Conservation (phyloP, 768 basidiomycete genomes). For the Crucibulum laeve region DNA sequence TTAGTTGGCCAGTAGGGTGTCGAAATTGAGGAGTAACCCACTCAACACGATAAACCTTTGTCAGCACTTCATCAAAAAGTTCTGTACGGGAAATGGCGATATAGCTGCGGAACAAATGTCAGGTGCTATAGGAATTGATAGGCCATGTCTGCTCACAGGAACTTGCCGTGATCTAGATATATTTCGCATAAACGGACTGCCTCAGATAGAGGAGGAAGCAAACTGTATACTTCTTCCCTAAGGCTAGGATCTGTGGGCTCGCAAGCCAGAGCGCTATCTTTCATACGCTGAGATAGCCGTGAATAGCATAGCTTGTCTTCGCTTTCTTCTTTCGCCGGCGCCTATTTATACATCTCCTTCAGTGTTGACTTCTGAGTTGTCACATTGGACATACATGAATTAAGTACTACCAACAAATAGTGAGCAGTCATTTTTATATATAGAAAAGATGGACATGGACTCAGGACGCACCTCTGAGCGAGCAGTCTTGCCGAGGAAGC, state of each 20-base stretch:
- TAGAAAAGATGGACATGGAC: background rate
- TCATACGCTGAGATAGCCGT: slow-evolving; percentile 14
- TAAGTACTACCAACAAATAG: slow-evolving; percentile 39
- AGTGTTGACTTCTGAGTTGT: background rate
- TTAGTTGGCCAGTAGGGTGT: background rate
- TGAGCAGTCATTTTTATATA: slow-evolving; percentile 5
- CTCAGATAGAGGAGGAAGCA: slow-evolving; percentile 54
- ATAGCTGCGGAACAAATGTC: slow-evolving; percentile 36
- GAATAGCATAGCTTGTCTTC: background rate
- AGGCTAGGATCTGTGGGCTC: slow-evolving; percentile 28
- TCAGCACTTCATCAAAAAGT: slow-evolving; percentile 53
- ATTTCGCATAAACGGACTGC: slow-evolving; percentile 59
- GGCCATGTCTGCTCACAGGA: slow-evolving; percentile 36
- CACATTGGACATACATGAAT: slow-evolving; percentile 39
- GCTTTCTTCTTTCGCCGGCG: slow-evolving; percentile 13
- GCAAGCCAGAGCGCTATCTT: slow-evolving; percentile 28
- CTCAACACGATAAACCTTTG: slow-evolving; percentile 50
- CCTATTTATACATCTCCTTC: slow-evolving; percentile 13
- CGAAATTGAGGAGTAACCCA: slow-evolving; percentile 17
- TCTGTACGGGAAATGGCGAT: slow-evolving; percentile 47
- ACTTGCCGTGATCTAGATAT: slow-evolving; percentile 60
- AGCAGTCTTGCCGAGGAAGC: slow-evolving; percentile 61
- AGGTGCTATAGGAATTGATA: background rate
- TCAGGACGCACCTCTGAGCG: slow-evolving; percentile 53
- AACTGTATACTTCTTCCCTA: slow-evolving; percentile 36